Conservation (phyloP, 306 rosid genomes). For the Aeschynomene evenia region DNA sequence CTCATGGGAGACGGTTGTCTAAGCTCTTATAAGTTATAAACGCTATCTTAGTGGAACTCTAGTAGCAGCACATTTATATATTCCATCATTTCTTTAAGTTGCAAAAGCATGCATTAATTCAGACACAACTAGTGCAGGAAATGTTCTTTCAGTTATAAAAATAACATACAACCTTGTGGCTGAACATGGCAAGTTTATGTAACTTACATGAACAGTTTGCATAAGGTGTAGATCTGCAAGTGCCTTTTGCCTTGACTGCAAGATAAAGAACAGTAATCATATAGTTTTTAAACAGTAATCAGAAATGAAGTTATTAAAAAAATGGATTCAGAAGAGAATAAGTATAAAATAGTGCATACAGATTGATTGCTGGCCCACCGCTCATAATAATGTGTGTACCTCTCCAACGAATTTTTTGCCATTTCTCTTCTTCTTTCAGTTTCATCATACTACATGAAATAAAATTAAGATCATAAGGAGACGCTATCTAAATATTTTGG, state of each 20-base stretch:
- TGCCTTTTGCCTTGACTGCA: constrained; percentile 97
- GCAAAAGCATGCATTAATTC: background rate
- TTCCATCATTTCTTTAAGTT: constrained; percentile 1
- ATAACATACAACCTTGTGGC: background rate
- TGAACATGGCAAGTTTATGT: background rate
- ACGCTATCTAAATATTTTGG: constrained; percentile 15
- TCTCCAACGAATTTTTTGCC: constrained; percentile 98
- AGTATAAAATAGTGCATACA: constrained; percentile 44
- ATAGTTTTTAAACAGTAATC: constrained; percentile 1
- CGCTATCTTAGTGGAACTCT: too few relatives aligned
- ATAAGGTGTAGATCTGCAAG: constrained; percentile 84
- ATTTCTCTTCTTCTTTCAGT: constrained; percentile 93
- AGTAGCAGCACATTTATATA: constrained; percentile 13
- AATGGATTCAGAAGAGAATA: constrained; percentile 11
- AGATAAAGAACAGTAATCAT: constrained; percentile 14
- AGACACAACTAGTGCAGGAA: background rate
- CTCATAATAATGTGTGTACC: constrained; percentile 97
- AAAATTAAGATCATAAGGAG: constrained; percentile 23
- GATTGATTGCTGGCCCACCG: constrained; percentile 99
- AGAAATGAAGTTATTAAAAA: background rate
- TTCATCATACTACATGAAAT: constrained; percentile 54
- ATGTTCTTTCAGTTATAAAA: constrained; percentile 11
- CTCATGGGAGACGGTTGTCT: too few relatives aligned
- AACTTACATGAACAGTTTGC: constrained; percentile 86
- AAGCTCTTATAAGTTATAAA: too few relatives aligned